Percentiles rank a stretch among this genome's conserved stretches.
phyloP scores from a whole-genome alignment of 805 yeast genomes.

The Metschnikowia corniflorae region DNA sequence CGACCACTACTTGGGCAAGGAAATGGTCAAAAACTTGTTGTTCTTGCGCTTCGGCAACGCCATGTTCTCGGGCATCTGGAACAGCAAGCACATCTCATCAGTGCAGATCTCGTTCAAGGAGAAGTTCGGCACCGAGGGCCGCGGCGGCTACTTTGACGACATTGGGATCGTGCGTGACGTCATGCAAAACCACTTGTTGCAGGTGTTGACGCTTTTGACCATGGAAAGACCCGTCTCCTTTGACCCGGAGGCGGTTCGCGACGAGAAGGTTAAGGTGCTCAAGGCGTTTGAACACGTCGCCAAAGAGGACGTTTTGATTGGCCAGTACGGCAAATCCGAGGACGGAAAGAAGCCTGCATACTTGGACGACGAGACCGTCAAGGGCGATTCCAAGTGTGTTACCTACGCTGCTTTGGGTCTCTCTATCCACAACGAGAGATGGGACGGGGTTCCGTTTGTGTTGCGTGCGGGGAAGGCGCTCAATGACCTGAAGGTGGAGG shows the following conservation, averaged over 20 bases:
- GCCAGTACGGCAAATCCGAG: slow-evolving; percentile 80
- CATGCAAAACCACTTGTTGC: slow-evolving; percentile 95
- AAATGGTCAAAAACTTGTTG: slow-evolving; percentile 91
- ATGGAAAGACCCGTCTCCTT: slow-evolving; percentile 96
- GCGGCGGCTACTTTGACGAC: slow-evolving; percentile 96
- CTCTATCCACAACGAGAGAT: slow-evolving; percentile 84
- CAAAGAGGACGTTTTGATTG: slow-evolving; percentile 64
- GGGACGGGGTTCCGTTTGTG: slow-evolving; percentile 97
- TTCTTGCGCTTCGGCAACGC: slow-evolving; percentile 90
- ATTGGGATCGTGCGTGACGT: slow-evolving; percentile 97
- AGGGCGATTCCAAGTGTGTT: slow-evolving; percentile 75
- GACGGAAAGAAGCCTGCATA: slow-evolving; percentile 92
- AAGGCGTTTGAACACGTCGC: slow-evolving; percentile 74
- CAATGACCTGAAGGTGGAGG: slow-evolving; percentile 91
- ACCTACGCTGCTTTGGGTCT: slow-evolving; percentile 87
- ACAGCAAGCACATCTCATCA: slow-evolving; percentile 68
- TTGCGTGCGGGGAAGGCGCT: slow-evolving; percentile 98
- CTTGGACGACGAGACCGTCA: slow-evolving; percentile 87
- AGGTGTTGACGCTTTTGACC: slow-evolving; percentile 83
- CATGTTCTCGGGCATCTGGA: slow-evolving; percentile 86
- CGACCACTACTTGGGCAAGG: slow-evolving; percentile 97
- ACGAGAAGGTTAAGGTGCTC: slow-evolving; percentile 91
- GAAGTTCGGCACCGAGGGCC: slow-evolving; percentile 98
- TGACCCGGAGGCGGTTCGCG: slow-evolving; percentile 90
- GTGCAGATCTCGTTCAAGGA: slow-evolving; percentile 94